Conservation (phyloP, 1,139 yeast species). For the Lodderomyces parapsilosis region DNA sequence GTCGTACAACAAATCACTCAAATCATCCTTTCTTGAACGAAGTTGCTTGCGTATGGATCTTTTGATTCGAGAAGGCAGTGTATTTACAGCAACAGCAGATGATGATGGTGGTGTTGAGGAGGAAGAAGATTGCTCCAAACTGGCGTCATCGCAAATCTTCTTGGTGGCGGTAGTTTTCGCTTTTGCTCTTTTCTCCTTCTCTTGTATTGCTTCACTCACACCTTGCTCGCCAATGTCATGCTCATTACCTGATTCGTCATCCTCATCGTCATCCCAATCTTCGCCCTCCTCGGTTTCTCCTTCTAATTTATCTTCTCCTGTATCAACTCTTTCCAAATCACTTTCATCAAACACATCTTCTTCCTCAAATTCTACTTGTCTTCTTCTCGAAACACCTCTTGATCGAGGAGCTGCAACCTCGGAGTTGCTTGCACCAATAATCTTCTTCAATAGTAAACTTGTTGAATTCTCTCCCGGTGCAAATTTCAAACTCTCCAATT, state of each 20-base stretch:
- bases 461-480: not conserved
- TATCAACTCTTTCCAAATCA: conserved; percentile 16
- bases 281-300: conserved; percentile 3
- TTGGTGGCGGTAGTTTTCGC: no score
- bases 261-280: conserved; percentile 3
- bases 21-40: not conserved
- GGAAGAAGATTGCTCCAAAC: not conserved
- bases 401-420: conserved; percentile 11
- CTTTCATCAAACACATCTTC: conserved; percentile 20
- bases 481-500: conserved; percentile 3
- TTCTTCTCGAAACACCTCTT: not conserved
- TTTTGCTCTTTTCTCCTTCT: not conserved
- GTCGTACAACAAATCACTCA: not conserved
- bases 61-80: not conserved
- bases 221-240: not conserved
- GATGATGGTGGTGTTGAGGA: no score
- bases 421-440: conserved; percentile 13
- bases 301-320: not conserved
- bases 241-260: conserved; percentile 1
- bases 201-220: not conserved
- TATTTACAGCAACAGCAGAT: no score
- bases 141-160: no score
- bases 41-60: not conserved
- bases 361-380: conserved; percentile 11
- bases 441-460: conserved; percentile 2